Base-by-base conservation (phyloP, 345 rosid species). In the Tarenaya hassleriana region DNA sequence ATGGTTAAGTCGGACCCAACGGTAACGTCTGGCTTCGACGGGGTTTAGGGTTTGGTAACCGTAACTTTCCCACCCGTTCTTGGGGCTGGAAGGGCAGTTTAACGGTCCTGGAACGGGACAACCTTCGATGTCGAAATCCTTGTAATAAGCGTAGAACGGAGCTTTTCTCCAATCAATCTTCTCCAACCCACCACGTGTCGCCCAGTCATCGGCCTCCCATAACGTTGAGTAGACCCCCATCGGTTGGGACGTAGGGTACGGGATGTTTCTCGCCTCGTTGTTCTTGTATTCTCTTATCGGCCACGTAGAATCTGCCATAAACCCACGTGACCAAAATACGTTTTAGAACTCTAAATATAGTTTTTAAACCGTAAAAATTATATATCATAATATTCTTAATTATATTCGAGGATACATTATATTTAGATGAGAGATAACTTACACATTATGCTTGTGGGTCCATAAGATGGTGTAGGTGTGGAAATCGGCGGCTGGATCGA, bases 191-290 rank as follows among this genome's bases (percentile, higher is more conserved):
- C 98, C 98, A 63, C 98, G 84, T 34, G 96, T 91, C 20, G 96
- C 98, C 98, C 98, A 91, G 38, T 91, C 78, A 64, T 91, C 98
- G 0, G 98, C 96, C 64, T 91, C 92, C 98, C 98, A 91, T 49
- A 91, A 61, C 6, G 98, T 91, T 33, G 98, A 91, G 68, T 77
- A 87, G 4, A 91, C 72, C 5, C 88, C 84, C 96, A 91, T 91
- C 0, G 96, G 81, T 68, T 91, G 98, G 50, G 50, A 37, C 37
- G 42, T 87, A 7, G 98, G 98, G 66, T 44, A 91, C 1, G 86
- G 74, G 44, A 77, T 52, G 33, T 86, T 75, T 55, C 19, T 84
- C 10, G 82, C 90, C 66, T 79, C 81, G 35, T 73, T 76, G 80
- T 84, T 91, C 75, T 81, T 87, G 85, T 74, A 91, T 43, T 77